A percentile compares a stretch with the other conserved stretches of the same genome.
Evolutionary conservation across 441 rosid genomes (phyloP).

Genomic region (Euphorbia schlechtendalii): DNA sequence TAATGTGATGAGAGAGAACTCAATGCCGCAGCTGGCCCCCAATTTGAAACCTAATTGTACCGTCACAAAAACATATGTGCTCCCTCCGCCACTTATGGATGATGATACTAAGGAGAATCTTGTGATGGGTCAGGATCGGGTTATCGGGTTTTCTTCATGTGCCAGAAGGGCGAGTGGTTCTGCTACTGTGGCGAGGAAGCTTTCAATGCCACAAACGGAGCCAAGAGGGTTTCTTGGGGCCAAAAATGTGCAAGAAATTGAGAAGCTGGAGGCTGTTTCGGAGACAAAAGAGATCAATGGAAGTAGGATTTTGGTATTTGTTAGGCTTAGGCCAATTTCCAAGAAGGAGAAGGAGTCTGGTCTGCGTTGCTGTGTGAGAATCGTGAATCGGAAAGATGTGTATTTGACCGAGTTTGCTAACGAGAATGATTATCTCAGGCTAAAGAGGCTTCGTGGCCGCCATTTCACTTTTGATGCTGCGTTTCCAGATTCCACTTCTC

Average conservation of each 20-base stretch:
- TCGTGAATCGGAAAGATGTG: conserved; percentile 75
- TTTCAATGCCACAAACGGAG: conserved; percentile 36
- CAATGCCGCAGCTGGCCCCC: conserved; percentile 16
- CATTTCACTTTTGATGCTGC: conserved; percentile 87
- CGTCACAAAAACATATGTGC: conserved; percentile 37
- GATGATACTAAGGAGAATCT: conserved; percentile 59
- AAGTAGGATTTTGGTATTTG: conserved; percentile 71
- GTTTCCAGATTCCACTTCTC: conserved; percentile 69
- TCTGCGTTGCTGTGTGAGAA: conserved; percentile 66
- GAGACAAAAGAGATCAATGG: conserved; percentile 28
- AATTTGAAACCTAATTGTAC: conserved; percentile 28
- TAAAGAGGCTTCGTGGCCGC: conserved; percentile 80
- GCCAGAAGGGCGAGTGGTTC: conserved; percentile 35
- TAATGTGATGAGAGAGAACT: conserved; percentile 42
- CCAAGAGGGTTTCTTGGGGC: conserved; percentile 22
- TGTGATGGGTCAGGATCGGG: conserved; percentile 42
- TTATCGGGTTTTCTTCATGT: conserved; percentile 45
- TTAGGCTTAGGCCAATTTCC: conserved; percentile 90
- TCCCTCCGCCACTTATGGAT: conserved; percentile 40
- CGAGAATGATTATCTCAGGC: conserved; percentile 79
- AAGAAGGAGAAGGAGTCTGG: conserved; percentile 87
- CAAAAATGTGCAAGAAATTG: conserved; percentile 32
- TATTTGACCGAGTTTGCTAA: conserved; percentile 73
- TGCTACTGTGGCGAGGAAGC: conserved; percentile 54
- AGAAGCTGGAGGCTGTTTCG: conserved; percentile 31